Conservation (phyloP, 1,139 yeast genomes). For the Candida labiduridarum region DNA sequence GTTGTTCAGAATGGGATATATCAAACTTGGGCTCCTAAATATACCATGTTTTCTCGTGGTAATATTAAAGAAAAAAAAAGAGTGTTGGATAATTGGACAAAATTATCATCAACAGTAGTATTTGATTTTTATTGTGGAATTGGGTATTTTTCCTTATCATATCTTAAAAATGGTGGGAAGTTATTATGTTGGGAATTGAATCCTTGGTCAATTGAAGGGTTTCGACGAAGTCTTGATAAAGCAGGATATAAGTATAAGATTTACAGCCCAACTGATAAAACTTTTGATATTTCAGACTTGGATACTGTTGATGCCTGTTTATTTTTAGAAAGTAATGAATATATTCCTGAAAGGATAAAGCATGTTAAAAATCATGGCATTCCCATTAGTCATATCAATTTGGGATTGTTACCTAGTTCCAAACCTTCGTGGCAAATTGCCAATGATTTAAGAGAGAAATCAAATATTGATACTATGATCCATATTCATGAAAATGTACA, state of each 20-base stretch:
- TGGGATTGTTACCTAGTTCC: slow-evolving; percentile 78
- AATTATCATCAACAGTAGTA: slow-evolving; percentile 44
- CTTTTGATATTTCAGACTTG: slow-evolving; percentile 21
- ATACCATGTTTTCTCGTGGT: slow-evolving; percentile 90
- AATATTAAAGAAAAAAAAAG: slow-evolving; percentile 81
- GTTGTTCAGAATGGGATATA: slow-evolving; percentile 71
- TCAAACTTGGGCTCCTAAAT: slow-evolving; percentile 84
- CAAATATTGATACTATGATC: slow-evolving; percentile 29
- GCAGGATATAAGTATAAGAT: slow-evolving; percentile 47
- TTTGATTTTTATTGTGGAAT: slow-evolving; percentile 83
- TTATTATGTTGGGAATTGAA: slow-evolving; percentile 83
- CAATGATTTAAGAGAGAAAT: slow-evolving; percentile 20
- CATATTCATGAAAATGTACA: slow-evolving; percentile 83
- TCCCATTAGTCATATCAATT: slow-evolving; percentile 62
- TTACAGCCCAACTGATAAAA: slow-evolving; percentile 27
- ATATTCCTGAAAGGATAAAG: slow-evolving; percentile 44
- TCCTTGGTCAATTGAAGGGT: slow-evolving; percentile 82
- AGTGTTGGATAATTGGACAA: slow-evolving; percentile 43
- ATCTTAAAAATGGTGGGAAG: slow-evolving; percentile 57
- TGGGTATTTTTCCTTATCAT: slow-evolving; percentile 80
- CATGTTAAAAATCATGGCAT: slow-evolving; percentile 21
- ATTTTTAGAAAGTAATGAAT: slow-evolving; percentile 65
- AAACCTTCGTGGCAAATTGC: slow-evolving; percentile 61
- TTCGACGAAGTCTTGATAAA: slow-evolving; percentile 52
- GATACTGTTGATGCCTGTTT: slow-evolving; percentile 34